Conservation (phyloP, 768 basidiomycete genomes). For the Podaxis sp. region DNA sequence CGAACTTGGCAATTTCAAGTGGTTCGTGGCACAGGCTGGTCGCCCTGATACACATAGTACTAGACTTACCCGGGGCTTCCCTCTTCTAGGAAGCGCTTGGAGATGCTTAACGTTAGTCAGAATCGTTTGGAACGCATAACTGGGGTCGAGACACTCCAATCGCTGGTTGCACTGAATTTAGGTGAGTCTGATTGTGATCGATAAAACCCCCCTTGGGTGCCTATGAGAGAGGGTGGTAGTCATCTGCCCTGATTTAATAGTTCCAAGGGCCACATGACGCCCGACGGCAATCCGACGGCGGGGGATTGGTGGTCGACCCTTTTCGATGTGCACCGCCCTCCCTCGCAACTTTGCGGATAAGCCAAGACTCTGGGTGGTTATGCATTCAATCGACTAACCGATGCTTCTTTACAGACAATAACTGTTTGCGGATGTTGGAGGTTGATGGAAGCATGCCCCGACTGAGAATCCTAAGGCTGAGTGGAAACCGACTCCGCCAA, state of each 20-base stretch:
- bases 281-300: neutral
- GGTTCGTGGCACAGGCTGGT: slow-evolving; percentile 47
- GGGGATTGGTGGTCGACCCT: slow-evolving; percentile 6
- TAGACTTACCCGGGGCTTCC: slow-evolving; percentile 14
- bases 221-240: neutral
- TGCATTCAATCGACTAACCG: slow-evolving; percentile 12
- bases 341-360: neutral
- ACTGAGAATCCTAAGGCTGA: slow-evolving; percentile 82
- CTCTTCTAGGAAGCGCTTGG: slow-evolving; percentile 55
- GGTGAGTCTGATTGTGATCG: slow-evolving; percentile 53
- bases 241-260: neutral
- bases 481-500: slow-evolving; percentile 71
- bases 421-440: slow-evolving; percentile 56
- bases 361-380: neutral
- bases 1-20: slow-evolving; percentile 61
- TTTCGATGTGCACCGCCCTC: neutral
- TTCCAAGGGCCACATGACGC: slow-evolving; percentile 4
- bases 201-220: slow-evolving; percentile 1
- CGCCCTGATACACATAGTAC: slow-evolving; percentile 15
- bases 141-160: slow-evolving; percentile 61
- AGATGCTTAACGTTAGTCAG: slow-evolving; percentile 78
- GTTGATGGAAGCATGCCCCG: slow-evolving; percentile 56
- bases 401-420: slow-evolving; percentile 56
- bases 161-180: slow-evolving; percentile 72
- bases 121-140: slow-evolving; percentile 62